Conservation (phyloP, 2,329 filamentous ascomycete genomes). For the Plenodomus biglobosus region DNA sequence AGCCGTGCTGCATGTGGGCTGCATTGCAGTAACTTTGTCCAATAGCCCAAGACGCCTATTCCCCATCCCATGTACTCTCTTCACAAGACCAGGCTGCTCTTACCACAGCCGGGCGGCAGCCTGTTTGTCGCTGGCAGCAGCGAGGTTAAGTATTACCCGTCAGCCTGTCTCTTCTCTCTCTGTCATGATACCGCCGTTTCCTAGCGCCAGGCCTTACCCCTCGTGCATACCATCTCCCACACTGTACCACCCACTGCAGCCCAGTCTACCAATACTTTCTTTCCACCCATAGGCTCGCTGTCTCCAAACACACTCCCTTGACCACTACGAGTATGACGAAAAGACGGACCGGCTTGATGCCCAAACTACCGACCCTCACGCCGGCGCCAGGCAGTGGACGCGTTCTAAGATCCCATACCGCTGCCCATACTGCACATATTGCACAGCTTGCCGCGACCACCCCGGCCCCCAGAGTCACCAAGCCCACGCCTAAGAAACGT, state of each 20-base stretch:
- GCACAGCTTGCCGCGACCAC: no score
- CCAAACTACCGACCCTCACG: neutral
- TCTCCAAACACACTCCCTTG: neutral
- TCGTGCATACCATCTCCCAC: neutral
- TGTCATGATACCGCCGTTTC: neutral
- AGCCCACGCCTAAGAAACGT: slow-evolving; percentile 1
- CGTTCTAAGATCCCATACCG: slow-evolving; percentile 20
- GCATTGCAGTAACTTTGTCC: neutral
- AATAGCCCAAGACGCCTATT: neutral
- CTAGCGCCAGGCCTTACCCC: neutral
- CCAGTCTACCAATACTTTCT: neutral
- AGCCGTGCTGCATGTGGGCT: neutral
- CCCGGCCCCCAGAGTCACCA: slow-evolving; percentile 1
- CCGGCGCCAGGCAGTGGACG: slow-evolving; percentile 2
- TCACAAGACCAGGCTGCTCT: neutral
- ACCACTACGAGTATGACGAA: neutral
- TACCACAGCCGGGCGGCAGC: neutral
- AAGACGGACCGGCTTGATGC: neutral
- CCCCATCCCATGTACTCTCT: neutral
- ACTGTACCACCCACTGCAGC: no score
- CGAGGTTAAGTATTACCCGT: neutral
- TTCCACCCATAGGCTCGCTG: neutral
- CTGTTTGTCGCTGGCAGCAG: neutral
- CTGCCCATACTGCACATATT: neutral
- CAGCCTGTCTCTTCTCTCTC: neutral